phyloP scores from a whole-genome alignment of 768 basidiomycete genomes.

The Phylloporus sp. region DNA sequence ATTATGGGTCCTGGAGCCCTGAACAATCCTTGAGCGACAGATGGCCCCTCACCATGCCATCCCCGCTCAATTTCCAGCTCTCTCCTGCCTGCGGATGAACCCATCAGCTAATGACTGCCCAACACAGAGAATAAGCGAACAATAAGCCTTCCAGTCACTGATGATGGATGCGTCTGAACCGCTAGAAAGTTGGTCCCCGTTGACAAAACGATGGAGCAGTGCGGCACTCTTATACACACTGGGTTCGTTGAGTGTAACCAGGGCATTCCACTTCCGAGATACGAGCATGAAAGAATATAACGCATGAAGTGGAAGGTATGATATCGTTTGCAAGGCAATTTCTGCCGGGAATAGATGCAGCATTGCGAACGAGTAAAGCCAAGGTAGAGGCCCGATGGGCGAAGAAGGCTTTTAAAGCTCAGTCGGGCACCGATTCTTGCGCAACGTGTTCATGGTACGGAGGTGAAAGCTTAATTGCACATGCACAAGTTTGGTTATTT shows the following conservation, averaged over 20 bases:
- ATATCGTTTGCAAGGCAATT: constrained; percentile 45
- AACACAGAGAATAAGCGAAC: constrained; percentile 32
- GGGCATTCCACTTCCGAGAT: constrained; percentile 44
- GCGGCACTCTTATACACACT: constrained; percentile 58
- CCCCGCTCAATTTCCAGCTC: constrained; percentile 43
- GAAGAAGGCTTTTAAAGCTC: too few species aligned
- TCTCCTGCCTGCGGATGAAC: constrained; percentile 37
- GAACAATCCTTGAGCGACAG: constrained; percentile 33
- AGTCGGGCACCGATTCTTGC: too few species aligned
- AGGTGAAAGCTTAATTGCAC: too few species aligned
- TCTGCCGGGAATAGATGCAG: constrained; percentile 54
- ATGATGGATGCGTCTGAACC: constrained; percentile 31
- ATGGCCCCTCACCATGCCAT: constrained; percentile 54
- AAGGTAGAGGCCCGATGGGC: too few species aligned
- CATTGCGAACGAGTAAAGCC: constrained; percentile 26
- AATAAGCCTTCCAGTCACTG: constrained; percentile 57
- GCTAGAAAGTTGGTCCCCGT: constrained; percentile 30
- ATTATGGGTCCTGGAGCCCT: constrained; percentile 43
- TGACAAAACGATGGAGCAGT: constrained; percentile 45
- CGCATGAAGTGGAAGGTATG: constrained; percentile 46
- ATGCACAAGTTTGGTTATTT: too few species aligned
- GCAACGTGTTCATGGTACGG: too few species aligned
- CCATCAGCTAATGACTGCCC: constrained; percentile 9
- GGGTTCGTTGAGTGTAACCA: constrained; percentile 45
- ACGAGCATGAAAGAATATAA: constrained; percentile 35